These are phyloP conservation scores for Cladophialophora yegresii DNA, from an alignment of 2,329 filamentous ascomycete species.

Conservation along the genomic window DNA sequence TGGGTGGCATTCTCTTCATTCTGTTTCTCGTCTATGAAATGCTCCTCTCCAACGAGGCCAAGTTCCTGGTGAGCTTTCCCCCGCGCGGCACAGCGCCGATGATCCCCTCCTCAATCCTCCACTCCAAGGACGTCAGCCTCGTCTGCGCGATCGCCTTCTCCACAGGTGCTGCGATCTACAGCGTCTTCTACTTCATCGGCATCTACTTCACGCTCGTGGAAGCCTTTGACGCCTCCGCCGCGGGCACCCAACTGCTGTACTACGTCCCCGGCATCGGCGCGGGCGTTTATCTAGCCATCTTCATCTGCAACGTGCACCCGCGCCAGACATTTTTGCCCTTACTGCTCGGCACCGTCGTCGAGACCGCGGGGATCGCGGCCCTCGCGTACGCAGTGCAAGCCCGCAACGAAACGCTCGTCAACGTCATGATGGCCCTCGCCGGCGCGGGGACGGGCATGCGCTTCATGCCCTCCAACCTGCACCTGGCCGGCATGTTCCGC, in stretches of 20 bases:
- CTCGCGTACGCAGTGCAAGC: slow-evolving; percentile 59
- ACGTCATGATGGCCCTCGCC: slow-evolving; percentile 66
- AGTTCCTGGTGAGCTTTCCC: slow-evolving; percentile 51
- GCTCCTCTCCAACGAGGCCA: slow-evolving; percentile 54
- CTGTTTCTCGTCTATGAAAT: slow-evolving; percentile 47
- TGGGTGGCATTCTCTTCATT: slow-evolving; percentile 44
- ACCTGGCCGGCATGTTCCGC: slow-evolving; percentile 64
- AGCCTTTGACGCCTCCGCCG: slow-evolving; percentile 53
- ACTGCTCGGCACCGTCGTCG: slow-evolving; percentile 58
- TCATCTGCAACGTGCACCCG: slow-evolving; percentile 63
- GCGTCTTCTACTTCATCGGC: slow-evolving; percentile 68
- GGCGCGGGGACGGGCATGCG: slow-evolving; percentile 65
- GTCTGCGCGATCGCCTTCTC: slow-evolving; percentile 64
- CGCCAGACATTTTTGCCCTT: slow-evolving; percentile 63
- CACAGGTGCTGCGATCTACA: slow-evolving; percentile 57
- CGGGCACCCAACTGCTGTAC: slow-evolving; percentile 62
- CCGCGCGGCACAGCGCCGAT: slow-evolving; percentile 59
- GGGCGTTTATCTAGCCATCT: slow-evolving; percentile 61
- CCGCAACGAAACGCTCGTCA: slow-evolving; percentile 55
- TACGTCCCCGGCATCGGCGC: slow-evolving; percentile 65
- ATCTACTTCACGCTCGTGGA: slow-evolving; percentile 68
- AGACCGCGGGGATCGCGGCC: slow-evolving; percentile 60
- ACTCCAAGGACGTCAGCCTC: slow-evolving; percentile 60
- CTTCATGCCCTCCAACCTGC: slow-evolving; percentile 66
- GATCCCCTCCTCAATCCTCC: slow-evolving; percentile 63